These are phyloP conservation scores for Pseudisothecium myosuroides DNA, from an alignment of 225 moss, liverwort and hornwort species.

Conservation along the genomic window DNA sequence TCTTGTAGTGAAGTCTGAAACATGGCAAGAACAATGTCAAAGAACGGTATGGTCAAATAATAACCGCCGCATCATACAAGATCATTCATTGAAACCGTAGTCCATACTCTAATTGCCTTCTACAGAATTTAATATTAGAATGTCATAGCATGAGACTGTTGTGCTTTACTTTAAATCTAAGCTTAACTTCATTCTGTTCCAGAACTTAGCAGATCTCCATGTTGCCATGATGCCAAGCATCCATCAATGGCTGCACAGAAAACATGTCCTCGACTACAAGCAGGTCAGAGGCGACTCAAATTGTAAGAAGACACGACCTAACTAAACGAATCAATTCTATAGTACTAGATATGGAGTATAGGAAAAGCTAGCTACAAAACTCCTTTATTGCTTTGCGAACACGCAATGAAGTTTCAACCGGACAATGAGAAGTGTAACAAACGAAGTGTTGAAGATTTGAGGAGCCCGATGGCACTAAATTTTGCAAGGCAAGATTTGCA, in stretches of 20 bases:
- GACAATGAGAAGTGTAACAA: too few species aligned
- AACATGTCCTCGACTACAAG: background rate
- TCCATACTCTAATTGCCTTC: background rate
- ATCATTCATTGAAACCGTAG: background rate
- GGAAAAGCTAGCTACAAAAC: too few species aligned
- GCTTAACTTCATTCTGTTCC: conserved; percentile 32
- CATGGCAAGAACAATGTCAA: background rate
- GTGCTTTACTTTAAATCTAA: conserved; percentile 19
- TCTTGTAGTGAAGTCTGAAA: too few species aligned
- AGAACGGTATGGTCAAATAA: background rate
- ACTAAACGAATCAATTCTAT: background rate
- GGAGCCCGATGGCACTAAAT: too few species aligned
- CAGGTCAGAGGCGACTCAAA: background rate
- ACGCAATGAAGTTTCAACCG: too few species aligned
- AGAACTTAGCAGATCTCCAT: conserved; percentile 53
- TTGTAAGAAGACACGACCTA: background rate
- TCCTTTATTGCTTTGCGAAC: too few species aligned
- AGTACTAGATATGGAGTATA: background rate
- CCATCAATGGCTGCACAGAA: conserved; percentile 13
- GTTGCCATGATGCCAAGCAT: conserved; percentile 16
- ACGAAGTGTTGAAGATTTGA: too few species aligned
- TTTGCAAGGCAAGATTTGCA: too few species aligned
- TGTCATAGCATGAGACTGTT: background rate
- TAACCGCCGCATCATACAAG: background rate
- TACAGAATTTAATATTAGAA: background rate